phyloP scores from a whole-genome alignment of 345 rosid species.

The Limnanthes douglasii region DNA sequence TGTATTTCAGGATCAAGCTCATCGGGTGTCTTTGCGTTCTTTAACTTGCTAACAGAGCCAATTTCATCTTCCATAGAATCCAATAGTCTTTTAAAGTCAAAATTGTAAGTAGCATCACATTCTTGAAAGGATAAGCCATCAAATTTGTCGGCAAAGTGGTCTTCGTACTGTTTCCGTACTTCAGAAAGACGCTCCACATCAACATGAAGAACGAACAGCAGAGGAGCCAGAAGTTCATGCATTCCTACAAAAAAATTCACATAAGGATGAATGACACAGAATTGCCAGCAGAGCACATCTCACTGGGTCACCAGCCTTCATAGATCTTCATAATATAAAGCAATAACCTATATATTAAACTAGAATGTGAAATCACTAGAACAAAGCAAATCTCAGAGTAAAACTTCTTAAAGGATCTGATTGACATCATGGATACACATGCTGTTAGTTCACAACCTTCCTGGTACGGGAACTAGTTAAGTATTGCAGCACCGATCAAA shows the following conservation, averaged over 20 bases:
- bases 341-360: too few relatives aligned
- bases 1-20: constrained; percentile 87
- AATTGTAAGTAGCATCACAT: constrained; percentile 58
- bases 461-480: too few relatives aligned
- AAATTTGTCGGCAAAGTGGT: constrained; percentile 75
- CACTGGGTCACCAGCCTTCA: too few relatives aligned
- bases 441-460: too few relatives aligned
- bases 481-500: too few relatives aligned
- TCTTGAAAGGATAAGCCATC: constrained; percentile 73
- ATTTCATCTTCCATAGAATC: constrained; percentile 46
- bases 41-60: constrained; percentile 28
- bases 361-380: too few relatives aligned
- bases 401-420: not conserved
- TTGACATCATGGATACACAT: too few relatives aligned
- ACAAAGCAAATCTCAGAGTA: too few relatives aligned
- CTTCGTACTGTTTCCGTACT: constrained; percentile 71
- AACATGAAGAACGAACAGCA: constrained; percentile 83
- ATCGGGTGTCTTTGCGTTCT: constrained; percentile 38
- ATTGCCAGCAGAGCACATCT: too few relatives aligned
- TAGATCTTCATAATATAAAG: too few relatives aligned
- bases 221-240: constrained; percentile 97
- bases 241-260: constrained; percentile 36
- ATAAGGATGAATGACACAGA: constrained; percentile 4
- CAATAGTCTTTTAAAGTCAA: constrained; percentile 54
- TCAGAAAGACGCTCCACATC: constrained; percentile 67